These are phyloP conservation scores for Delphinella strobiligena DNA, from an alignment of 2,329 filamentous ascomycete genomes.

Conservation along the genomic window DNA sequence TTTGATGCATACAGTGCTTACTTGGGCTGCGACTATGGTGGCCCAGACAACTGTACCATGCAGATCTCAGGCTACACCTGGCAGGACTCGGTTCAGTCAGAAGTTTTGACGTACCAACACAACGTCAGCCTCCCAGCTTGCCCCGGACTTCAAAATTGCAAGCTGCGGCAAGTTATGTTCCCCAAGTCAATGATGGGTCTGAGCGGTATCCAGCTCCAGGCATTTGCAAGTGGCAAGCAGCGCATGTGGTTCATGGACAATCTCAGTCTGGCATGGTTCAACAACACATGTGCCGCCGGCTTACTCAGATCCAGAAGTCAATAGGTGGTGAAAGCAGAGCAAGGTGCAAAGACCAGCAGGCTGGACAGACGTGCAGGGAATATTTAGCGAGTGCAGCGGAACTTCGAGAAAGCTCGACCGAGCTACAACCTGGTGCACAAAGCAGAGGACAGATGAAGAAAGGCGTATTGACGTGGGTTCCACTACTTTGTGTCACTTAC, in stretches of 20 bases:
- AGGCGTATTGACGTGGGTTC: too few species aligned
- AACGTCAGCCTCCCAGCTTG: constrained; percentile 32
- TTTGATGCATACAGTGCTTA: constrained; percentile 37
- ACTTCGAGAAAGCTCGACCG: too few species aligned
- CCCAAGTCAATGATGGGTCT: constrained; percentile 28
- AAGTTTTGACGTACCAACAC: constrained; percentile 24
- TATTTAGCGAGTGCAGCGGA: too few species aligned
- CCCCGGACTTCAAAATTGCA: constrained; percentile 26
- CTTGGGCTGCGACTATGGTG: constrained; percentile 35
- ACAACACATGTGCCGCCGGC: constrained; percentile 42
- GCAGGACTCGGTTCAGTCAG: constrained; percentile 20
- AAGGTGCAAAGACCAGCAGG: too few species aligned
- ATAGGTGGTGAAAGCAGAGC: constrained; percentile 57
- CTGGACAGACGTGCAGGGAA: too few species aligned
- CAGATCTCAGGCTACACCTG: constrained; percentile 36
- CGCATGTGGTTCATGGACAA: constrained; percentile 37
- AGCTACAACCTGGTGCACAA: too few species aligned
- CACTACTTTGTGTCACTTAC: too few species aligned
- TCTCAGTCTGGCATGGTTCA: constrained; percentile 35
- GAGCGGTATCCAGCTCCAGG: constrained; percentile 37
- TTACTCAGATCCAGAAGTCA: constrained; percentile 64
- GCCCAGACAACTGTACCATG: constrained; percentile 27
- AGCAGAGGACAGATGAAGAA: too few species aligned
- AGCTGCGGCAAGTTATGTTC: constrained; percentile 19
- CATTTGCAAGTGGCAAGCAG: constrained; percentile 24